Evolutionary conservation across 352 stramenopile genomes (phyloP), one percentile per base, ranked within the genome.

Genomic region (Pythium oligandrum): DNA sequence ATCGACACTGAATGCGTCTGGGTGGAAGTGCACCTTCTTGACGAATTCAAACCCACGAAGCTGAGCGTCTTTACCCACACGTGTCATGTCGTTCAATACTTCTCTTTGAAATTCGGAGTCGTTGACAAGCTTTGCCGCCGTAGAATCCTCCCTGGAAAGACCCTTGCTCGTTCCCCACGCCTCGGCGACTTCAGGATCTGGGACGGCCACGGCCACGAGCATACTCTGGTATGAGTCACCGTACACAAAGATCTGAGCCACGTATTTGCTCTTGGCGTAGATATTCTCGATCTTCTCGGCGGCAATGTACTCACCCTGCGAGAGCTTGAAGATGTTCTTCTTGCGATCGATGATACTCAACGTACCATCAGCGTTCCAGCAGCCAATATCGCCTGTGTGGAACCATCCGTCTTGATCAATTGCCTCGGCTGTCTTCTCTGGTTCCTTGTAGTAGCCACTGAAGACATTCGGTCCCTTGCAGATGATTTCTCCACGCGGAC

Each of bases 261-360:
- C 86, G 59, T 97, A 95, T 1, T 73, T 64, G 59, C 68, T 88
- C 56, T 94, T 96, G 44, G 72, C 72, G 31, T 97, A 97, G 2
- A 89, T 75, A 70, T 97, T 96, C 65, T 98, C 95, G 63, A 98
- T 95, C 75, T 97, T 98, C 71, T 98, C 95, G 12, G 94, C 69
- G 0, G 93, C 93, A 9, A 98, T 78, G 68, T 98, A 98, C 70
- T 98, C 95, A 40, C 93, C 94, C 63, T 95, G 77, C 6, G 82
- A 67, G 7, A 95, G 70, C 68, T 96, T 96, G 74, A 96, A 95
- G 66, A 96, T 90, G 73, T 96, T 95, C 65, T 96, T 93, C 73
- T 90, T 90, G 45, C 79, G 73, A 57, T 90, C 82, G 35, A 90
- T 78, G 53, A 97, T 93, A 48, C 78, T 80, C 35, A 97, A 63